Evolutionary conservation across 371 early-diverging fungal genomes (phyloP).

Genomic region (Fennellomyces sp.): DNA sequence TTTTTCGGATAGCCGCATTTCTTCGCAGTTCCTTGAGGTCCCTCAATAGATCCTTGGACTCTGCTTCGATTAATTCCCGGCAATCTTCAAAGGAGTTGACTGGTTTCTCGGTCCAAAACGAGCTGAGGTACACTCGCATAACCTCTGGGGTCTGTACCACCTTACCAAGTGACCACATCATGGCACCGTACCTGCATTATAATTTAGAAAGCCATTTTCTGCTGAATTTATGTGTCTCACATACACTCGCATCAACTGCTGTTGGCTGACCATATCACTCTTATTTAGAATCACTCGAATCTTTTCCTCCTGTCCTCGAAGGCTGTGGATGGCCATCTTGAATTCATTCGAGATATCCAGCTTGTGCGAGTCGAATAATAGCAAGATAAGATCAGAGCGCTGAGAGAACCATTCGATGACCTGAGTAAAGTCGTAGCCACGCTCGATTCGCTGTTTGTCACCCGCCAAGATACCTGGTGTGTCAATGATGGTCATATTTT

Average conservation of each 20-base stretch:
- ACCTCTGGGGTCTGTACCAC: constrained; percentile 90
- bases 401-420: constrained; percentile 89
- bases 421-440: constrained; percentile 82
- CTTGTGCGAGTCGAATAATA: constrained; percentile 89
- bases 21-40: constrained; percentile 76
- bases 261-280: constrained; percentile 83
- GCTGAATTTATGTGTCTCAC: constrained; percentile 20
- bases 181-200: constrained; percentile 72
- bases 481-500: constrained; percentile 85
- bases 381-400: constrained; percentile 79
- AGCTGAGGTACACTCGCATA: constrained; percentile 80
- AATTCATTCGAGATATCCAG: constrained; percentile 92
- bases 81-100: constrained; percentile 75
- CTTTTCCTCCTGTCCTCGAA: constrained; percentile 86
- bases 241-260: constrained; percentile 89
- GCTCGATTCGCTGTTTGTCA: constrained; percentile 78
- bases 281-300: constrained; percentile 86
- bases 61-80: constrained; percentile 70
- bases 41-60: constrained; percentile 76
- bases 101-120: constrained; percentile 81
- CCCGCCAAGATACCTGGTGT: constrained; percentile 90
- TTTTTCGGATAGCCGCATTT: constrained; percentile 81
- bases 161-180: constrained; percentile 94
- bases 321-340: constrained; percentile 74
- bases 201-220: too few species aligned